Conservation (phyloP, 2,329 filamentous ascomycete species). For the Pyrenophora tritici-repentis region DNA sequence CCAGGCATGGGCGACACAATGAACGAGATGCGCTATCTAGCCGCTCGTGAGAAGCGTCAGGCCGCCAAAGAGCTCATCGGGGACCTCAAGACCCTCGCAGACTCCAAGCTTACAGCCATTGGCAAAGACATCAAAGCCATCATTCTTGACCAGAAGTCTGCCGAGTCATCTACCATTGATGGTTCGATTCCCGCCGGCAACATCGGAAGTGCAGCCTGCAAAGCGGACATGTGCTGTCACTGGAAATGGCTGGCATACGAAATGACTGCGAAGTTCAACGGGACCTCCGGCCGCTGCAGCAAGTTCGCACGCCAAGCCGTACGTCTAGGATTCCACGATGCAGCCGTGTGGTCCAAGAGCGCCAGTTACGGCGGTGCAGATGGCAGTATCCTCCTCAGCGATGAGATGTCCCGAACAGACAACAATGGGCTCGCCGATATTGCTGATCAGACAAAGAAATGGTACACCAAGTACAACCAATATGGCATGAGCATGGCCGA, state of each 20-base stretch:
- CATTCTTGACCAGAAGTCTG: constrained; percentile 31
- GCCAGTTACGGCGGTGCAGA: constrained; percentile 40
- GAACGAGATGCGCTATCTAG: constrained; percentile 22
- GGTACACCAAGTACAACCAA: constrained; percentile 40
- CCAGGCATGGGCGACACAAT: constrained; percentile 39
- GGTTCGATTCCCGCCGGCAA: constrained; percentile 32
- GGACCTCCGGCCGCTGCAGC: constrained; percentile 41
- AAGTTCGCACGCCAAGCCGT: constrained; percentile 41
- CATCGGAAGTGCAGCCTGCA: constrained; percentile 41
- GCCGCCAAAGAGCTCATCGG: constrained; percentile 42
- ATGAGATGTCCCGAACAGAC: constrained; percentile 34
- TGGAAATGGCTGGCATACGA: constrained; percentile 46
- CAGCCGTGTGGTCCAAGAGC: constrained; percentile 39
- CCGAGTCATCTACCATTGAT: constrained; percentile 28
- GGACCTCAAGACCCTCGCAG: constrained; percentile 40
- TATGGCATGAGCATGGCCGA: constrained; percentile 47
- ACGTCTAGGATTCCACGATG: constrained; percentile 43
- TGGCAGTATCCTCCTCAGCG: constrained; percentile 40
- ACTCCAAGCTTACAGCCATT: constrained; percentile 37
- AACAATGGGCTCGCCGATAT: constrained; percentile 38
- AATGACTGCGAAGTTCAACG: constrained; percentile 43
- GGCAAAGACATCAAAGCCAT: constrained; percentile 45
- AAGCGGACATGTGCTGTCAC: constrained; percentile 42
- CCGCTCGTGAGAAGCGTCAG: constrained; percentile 27
- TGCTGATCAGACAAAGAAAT: constrained; percentile 36